Conservation (phyloP, 352 stramenopile genomes). For the Globisporangium acanthophoron region DNA sequence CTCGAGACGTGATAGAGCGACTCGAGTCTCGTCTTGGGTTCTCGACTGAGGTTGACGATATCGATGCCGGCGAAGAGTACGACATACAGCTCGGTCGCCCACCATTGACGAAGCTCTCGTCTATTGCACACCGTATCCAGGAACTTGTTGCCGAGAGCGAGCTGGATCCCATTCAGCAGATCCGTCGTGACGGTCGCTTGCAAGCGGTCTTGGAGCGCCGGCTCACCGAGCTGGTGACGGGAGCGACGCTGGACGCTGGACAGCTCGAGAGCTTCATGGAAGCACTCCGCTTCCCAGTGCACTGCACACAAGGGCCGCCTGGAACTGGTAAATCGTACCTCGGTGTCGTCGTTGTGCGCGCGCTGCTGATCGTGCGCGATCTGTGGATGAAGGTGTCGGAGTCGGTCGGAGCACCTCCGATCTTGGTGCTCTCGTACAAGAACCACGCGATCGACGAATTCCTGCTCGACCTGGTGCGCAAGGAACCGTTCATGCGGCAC, state of each 20-base stretch:
- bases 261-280: slow-evolving; percentile 73
- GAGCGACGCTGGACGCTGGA: slow-evolving; percentile 57
- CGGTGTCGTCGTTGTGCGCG: slow-evolving; percentile 74
- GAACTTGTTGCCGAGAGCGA: slow-evolving; percentile 46
- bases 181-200: slow-evolving; percentile 52
- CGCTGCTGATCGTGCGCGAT: slow-evolving; percentile 66
- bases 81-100: neutral
- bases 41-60: slow-evolving; percentile 1
- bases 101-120: neutral
- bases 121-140: neutral
- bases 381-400: slow-evolving; percentile 65
- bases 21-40: neutral
- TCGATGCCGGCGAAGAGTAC: slow-evolving; percentile 6
- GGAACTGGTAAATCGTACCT: slow-evolving; percentile 90
- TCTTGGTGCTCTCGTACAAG: slow-evolving; percentile 85
- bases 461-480: slow-evolving; percentile 64
- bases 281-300: slow-evolving; percentile 71
- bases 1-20: neutral
- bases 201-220: slow-evolving; percentile 23
- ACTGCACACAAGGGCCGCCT: slow-evolving; percentile 83
- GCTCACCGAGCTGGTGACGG: slow-evolving; percentile 36
- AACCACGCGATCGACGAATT: slow-evolving; percentile 89
- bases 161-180: slow-evolving; percentile 77
- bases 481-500: slow-evolving; percentile 32
- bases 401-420: slow-evolving; percentile 64